Evolutionary conservation across 345 rosid genomes (phyloP).

Genomic region (Salix brachista): DNA sequence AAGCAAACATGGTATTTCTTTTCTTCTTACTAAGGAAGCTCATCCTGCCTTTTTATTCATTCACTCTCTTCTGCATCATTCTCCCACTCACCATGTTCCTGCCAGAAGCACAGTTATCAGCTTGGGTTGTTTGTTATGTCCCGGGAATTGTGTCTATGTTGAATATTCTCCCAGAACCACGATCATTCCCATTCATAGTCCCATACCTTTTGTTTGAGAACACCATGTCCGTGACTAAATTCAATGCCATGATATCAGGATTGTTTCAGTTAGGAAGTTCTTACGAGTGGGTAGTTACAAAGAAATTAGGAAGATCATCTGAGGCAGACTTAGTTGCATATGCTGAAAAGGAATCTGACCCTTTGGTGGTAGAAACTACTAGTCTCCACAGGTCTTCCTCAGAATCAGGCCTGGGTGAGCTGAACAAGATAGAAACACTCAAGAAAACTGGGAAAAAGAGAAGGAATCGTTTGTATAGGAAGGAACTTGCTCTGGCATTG

Average conservation of each 20-base stretch:
- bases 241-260: constrained; percentile 94
- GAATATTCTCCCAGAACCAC: constrained; percentile 77
- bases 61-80: constrained; percentile 92
- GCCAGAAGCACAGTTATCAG: constrained; percentile 84
- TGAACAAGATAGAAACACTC: constrained; percentile 48
- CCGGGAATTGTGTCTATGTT: constrained; percentile 82
- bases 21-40: constrained; percentile 83
- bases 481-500: constrained; percentile 68
- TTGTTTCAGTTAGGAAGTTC: constrained; percentile 75
- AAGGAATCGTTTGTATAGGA: constrained; percentile 62
- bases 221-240: constrained; percentile 97
- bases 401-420: constrained; percentile 62
- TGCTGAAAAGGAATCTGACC: constrained; percentile 54
- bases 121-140: constrained; percentile 26
- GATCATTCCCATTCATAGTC: constrained; percentile 84
- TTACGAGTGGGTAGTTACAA: constrained; percentile 90
- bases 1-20: constrained; percentile 76
- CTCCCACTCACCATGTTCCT: constrained; percentile 86
- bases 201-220: constrained; percentile 93
- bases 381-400: constrained; percentile 52
- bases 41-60: constrained; percentile 85
- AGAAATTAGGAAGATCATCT: constrained; percentile 86
- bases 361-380: constrained; percentile 28
- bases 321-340: constrained; percentile 78
- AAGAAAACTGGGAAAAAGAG: constrained; percentile 41